Conservation (phyloP, 1,139 yeast genomes). For the Lipomyces yarrowii region DNA sequence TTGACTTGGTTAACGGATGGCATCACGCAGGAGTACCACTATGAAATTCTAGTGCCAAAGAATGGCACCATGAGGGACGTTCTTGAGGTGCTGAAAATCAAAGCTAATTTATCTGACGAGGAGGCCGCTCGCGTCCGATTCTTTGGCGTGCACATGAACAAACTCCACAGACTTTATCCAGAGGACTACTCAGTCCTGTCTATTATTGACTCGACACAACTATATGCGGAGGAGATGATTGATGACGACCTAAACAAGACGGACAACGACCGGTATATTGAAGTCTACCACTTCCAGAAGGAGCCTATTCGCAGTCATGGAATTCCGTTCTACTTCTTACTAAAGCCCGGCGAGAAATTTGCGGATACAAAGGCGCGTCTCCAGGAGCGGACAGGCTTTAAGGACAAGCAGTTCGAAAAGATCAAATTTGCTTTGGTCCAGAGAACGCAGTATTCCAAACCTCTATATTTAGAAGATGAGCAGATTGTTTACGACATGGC, state of each 20-base stretch:
- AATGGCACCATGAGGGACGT: conserved; percentile 61
- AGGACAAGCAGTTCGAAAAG: conserved; percentile 76
- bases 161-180: conserved; percentile 36
- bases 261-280: conserved; percentile 44
- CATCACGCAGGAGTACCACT: conserved; percentile 54
- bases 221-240: conserved; percentile 42
- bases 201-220: conserved; percentile 35
- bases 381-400: conserved; percentile 68
- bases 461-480: conserved; percentile 57
- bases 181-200: conserved; percentile 36
- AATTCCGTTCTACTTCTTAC: conserved; percentile 78
- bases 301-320: conserved; percentile 76
- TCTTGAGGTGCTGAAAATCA: conserved; percentile 57
- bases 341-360: conserved; percentile 58
- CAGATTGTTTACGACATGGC: conserved; percentile 56
- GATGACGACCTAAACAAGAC: conserved; percentile 41
- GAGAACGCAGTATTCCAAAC: conserved; percentile 45
- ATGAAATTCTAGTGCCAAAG: conserved; percentile 70
- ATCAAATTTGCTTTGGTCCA: conserved; percentile 57
- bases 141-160: conserved; percentile 53
- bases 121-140: conserved; percentile 57
- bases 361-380: conserved; percentile 68
- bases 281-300: conserved; percentile 75
- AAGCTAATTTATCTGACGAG: conserved; percentile 55
- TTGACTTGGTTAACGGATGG: conserved; percentile 44